phyloP scores from a whole-genome alignment of 495 filamentous ascomycete genomes.

The Arthonia radiata region DNA sequence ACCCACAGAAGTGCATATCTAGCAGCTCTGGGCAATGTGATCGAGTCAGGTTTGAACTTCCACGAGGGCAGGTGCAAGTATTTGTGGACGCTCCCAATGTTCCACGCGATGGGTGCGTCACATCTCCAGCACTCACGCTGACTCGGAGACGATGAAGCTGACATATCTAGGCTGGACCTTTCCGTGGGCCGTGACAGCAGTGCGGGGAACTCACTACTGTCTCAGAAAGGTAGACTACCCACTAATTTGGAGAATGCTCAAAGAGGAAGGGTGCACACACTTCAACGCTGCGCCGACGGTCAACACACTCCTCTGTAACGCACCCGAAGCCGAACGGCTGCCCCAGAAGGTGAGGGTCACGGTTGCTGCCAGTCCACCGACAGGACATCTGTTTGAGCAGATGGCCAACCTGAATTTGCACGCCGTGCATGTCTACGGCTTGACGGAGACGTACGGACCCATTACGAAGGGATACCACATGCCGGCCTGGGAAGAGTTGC shows the following conservation, averaged over 20 bases:
- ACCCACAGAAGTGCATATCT: slow-evolving; percentile 76
- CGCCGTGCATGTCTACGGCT: slow-evolving; percentile 84
- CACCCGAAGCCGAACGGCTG: slow-evolving; percentile 41
- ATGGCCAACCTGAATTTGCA: slow-evolving; percentile 74
- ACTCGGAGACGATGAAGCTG: slow-evolving; percentile 1
- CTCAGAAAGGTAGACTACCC: slow-evolving; percentile 87
- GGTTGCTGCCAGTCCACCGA: slow-evolving; percentile 78
- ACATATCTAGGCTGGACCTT: slow-evolving; percentile 14
- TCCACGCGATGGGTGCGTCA: slow-evolving; percentile 57
- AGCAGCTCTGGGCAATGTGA: slow-evolving; percentile 57
- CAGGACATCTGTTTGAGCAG: slow-evolving; percentile 67
- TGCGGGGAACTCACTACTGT: slow-evolving; percentile 83
- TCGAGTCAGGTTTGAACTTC: slow-evolving; percentile 67
- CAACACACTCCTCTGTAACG: slow-evolving; percentile 72
- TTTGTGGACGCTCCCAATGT: slow-evolving; percentile 89
- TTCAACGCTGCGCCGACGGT: slow-evolving; percentile 94
- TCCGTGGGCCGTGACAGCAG: slow-evolving; percentile 70
- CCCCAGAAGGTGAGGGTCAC: slow-evolving; percentile 58
- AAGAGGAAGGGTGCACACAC: slow-evolving; percentile 67
- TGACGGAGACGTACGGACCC: slow-evolving; percentile 91
- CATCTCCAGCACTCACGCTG: too few species aligned
- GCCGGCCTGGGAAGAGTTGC: slow-evolving; percentile 52
- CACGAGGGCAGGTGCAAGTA: slow-evolving; percentile 45
- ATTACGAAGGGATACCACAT: slow-evolving; percentile 83
- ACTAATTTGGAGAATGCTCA: slow-evolving; percentile 69